Evolutionary conservation across 164 flowering plant genomes (phyloP), one percentile per base, ranked within the genome.

Genomic region (Annona squamosa): DNA sequence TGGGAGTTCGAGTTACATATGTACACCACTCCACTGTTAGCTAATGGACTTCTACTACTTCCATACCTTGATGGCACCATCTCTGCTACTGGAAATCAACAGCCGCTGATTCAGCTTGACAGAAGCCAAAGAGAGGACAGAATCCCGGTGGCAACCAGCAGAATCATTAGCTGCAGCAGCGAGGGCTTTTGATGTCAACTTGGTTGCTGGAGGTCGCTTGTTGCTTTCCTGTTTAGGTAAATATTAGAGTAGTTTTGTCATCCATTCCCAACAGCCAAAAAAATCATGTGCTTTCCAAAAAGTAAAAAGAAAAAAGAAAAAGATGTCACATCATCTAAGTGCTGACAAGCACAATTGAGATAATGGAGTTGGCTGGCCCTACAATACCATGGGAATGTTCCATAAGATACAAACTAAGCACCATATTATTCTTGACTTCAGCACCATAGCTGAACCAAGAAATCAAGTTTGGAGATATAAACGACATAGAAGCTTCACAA

Each of bases 11-110:
- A 10, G 57, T 65, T 70, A 67, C 46, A 64, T 46, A 76, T 79
- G 68, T 71, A 83, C 79, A 73, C 3, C 1, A 5, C 2, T 26
- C 37, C 37, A 26, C 37, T 26, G 3, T 3, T 16, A 5, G 9
- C 16, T 2, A 52, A 16, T 52, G 6, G 37, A 26, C 37, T 26
- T 26, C 37, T 26, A 26, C 77, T 81, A 95, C 86, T 89, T 95
- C 99, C 99, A 95, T 77, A 95, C 98, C 86, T 95, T 95, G 71
- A 95, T 84, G 65, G 98, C 92, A 48, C 98, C 99, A 85, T 95
- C 99, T 83, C 99, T 87, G 76, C 97, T 83, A 85, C 98, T 84
- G 19, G 98, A 96, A 77, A 96, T 82, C 68, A 96, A 72, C 67
- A 90, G 93, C 80, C 97, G 87, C 80, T 93, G 99, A 81, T 88